phyloP scores from a whole-genome alignment of 768 basidiomycete species.

The Baorangia bicolor region DNA sequence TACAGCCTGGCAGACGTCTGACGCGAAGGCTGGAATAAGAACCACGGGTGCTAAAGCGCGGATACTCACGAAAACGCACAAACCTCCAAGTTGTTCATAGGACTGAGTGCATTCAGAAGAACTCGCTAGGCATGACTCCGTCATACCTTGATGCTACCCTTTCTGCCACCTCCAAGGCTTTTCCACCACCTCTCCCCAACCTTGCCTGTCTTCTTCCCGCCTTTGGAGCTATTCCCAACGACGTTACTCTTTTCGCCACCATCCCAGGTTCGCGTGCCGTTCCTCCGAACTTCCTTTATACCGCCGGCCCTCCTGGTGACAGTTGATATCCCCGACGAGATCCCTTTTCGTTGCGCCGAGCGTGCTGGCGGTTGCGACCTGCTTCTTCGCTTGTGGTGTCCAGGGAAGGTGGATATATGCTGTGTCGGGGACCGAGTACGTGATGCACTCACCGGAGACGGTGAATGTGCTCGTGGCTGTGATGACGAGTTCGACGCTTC shows the following conservation, averaged over 20 bases:
- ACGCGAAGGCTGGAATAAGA: no score
- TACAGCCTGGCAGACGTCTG: no score
- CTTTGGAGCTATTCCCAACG: neutral
- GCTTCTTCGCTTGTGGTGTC: neutral
- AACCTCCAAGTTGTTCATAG: no score
- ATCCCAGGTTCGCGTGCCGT: neutral
- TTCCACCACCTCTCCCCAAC: slow-evolving; percentile 45
- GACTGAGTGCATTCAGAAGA: neutral
- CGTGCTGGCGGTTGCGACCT: neutral
- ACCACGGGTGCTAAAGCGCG: no score
- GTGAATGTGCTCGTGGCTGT: neutral
- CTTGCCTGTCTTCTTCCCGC: neutral
- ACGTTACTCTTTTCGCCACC: slow-evolving; percentile 11
- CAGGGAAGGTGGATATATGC: neutral
- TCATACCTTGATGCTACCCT: slow-evolving; percentile 7
- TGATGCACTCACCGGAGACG: neutral
- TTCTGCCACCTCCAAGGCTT: slow-evolving; percentile 30
- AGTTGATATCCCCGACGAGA: slow-evolving; percentile 62
- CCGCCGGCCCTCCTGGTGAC: slow-evolving; percentile 37
- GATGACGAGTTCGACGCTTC: neutral
- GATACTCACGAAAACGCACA: no score
- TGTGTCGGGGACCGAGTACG: neutral
- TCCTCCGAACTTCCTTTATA: slow-evolving; percentile 9
- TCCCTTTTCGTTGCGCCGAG: slow-evolving; percentile 42
- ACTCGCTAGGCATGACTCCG: neutral